phyloP scores from a whole-genome alignment of 371 early-diverging fungal genomes.

The Chytridium lagenaria region DNA sequence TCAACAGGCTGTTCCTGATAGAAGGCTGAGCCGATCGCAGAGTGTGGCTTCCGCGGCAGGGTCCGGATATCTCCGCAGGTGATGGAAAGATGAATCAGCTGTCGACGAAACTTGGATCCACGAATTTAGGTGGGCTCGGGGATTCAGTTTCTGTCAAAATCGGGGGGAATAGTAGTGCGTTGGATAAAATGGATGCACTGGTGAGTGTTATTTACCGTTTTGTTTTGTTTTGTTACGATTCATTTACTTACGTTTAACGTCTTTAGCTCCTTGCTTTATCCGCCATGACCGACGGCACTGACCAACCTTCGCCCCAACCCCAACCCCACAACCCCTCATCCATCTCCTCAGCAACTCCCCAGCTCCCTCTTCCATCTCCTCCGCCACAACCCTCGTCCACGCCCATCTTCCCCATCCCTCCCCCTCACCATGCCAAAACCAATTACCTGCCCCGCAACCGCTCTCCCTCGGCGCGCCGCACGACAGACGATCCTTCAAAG shows the following conservation, averaged over 20 bases:
- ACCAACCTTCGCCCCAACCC: not conserved
- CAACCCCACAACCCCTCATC: not conserved
- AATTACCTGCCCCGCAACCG: too few species aligned
- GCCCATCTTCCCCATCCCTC: too few species aligned
- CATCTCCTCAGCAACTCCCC: not conserved
- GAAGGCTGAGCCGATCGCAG: not conserved
- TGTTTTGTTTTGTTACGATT: not conserved
- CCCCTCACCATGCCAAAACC: too few species aligned
- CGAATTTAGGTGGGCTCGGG: too few species aligned
- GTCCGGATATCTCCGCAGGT: too few species aligned
- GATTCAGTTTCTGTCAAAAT: too few species aligned
- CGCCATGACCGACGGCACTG: constrained; percentile 1
- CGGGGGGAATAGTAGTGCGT: not conserved
- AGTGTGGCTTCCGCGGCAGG: not conserved
- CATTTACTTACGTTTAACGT: not conserved
- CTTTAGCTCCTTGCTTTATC: not conserved
- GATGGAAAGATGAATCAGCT: not conserved
- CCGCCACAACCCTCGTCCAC: not conserved
- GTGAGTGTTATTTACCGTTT: not conserved
- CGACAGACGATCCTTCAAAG: too few species aligned
- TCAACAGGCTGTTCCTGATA: not conserved
- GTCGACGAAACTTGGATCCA: not conserved
- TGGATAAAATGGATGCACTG: constrained; percentile 8
- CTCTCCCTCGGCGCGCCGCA: not conserved
- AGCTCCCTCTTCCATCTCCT: not conserved